These are phyloP conservation scores for Saitozyma podzolica DNA, from an alignment of 768 basidiomycete species.

Conservation along the genomic window DNA sequence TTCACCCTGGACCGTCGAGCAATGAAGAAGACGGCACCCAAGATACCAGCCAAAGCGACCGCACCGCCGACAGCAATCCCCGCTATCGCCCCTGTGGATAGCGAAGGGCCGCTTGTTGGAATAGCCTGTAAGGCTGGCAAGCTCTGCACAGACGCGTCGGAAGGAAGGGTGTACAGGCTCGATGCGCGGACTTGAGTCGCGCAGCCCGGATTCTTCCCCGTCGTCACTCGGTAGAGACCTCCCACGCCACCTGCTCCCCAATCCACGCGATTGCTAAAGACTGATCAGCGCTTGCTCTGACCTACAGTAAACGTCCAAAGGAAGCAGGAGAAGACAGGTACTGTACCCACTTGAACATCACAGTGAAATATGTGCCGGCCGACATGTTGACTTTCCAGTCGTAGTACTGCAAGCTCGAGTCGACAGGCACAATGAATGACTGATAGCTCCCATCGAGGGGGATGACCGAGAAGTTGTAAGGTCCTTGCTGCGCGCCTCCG, in stretches of 20 bases:
- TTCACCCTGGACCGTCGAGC: too few species aligned
- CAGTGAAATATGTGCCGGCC: conserved; percentile 15
- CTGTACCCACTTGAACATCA: conserved; percentile 20
- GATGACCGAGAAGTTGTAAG: conserved; percentile 15
- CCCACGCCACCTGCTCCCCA: background rate
- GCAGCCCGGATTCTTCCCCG: background rate
- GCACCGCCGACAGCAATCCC: background rate
- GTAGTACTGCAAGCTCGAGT: background rate
- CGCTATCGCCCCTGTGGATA: background rate
- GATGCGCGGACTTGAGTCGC: background rate
- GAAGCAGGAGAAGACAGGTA: background rate
- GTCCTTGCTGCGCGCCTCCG: conserved; percentile 9
- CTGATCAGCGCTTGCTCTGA: background rate
- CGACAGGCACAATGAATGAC: conserved; percentile 12
- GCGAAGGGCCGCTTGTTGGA: background rate
- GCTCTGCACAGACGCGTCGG: too few species aligned
- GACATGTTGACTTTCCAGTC: conserved; percentile 20
- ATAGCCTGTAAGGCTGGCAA: background rate
- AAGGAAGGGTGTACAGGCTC: background rate
- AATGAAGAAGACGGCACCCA: background rate
- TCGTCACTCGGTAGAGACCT: background rate
- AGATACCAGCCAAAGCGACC: background rate
- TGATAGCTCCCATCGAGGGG: conserved; percentile 13
- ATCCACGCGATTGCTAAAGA: background rate
- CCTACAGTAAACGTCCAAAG: too few species aligned